phyloP scores from a whole-genome alignment of 2,329 filamentous ascomycete species.

The Aspergillus arachidicola region DNA sequence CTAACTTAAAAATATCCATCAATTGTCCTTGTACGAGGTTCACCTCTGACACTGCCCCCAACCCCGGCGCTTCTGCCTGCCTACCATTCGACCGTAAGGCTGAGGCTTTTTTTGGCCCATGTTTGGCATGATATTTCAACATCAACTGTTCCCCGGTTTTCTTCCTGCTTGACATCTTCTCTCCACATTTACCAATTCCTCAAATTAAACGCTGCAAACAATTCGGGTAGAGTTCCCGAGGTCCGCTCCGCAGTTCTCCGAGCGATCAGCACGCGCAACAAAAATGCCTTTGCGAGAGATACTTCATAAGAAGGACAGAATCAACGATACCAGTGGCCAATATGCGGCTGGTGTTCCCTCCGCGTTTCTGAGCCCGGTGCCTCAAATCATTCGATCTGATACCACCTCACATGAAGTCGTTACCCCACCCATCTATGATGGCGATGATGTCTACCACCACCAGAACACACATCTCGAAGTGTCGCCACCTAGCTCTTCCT shows the following conservation, averaged over 20 bases:
- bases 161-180: background rate
- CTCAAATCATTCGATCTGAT: constrained; percentile 81
- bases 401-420: constrained; percentile 79
- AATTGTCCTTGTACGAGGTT: background rate
- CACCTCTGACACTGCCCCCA: background rate
- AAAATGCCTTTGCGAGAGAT: constrained; percentile 63
- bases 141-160: background rate
- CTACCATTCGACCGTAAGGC: background rate
- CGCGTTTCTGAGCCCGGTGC: constrained; percentile 41
- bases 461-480: constrained; percentile 13
- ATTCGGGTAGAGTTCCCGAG: background rate
- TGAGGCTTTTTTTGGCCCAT: background rate
- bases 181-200: background rate
- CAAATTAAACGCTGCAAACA: background rate
- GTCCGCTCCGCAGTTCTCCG: background rate
- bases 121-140: background rate
- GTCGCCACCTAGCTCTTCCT: constrained; percentile 31
- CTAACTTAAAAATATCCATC: background rate
- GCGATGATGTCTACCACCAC: constrained; percentile 35
- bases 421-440: constrained; percentile 63
- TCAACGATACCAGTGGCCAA: constrained; percentile 35
- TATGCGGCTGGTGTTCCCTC: constrained; percentile 51
- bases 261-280: constrained; percentile 8
- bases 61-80: constrained; percentile 6
- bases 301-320: constrained; percentile 64